Base-by-base conservation (phyloP, 495 filamentous ascomycete species). In the Podospora comata region DNA sequence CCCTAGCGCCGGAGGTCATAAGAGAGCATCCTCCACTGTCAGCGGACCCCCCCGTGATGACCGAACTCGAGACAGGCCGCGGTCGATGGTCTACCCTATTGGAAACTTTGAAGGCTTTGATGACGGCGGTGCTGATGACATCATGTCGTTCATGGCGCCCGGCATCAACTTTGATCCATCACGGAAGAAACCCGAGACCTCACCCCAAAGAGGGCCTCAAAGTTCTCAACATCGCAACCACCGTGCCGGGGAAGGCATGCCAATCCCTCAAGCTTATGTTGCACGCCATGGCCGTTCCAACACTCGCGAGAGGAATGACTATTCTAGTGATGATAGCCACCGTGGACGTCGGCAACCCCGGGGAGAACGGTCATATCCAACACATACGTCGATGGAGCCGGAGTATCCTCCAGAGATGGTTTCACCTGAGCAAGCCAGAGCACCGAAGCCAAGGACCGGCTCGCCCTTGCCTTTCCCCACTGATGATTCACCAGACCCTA, bases 101-200 rank as follows among this genome's bases (percentile, higher is more conserved):
- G 56, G 58, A 4, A 32, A 64, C 26, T 58, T 58, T 2, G 61
- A 63, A 5, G 63, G 26, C 28, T 66, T 62, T 55, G 48, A 58
- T 13, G 53, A 65, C 26, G 61, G 65, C 23, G 67, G 72, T 19
- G 60, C 68, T 7, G 68, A 67, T 20, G 73, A 74, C 11, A 68
- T 72, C 58, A 44, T 77, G n/a, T 64, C 72, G 16, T 77, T 74
- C 66, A 77, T 77, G 76, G 64, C 67, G 15, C 71, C 74, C 11
- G 73, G 70, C 5, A 65, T 58, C 9, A 70, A 70, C 27, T 58
- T 65, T 20, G 68, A 66, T 60, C 11, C 65, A 20, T 39, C 64
- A 20, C 67, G 60, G 26, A 60, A 57, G 4, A 55, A 27, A 18
- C 66, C 58, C 11, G 65, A 69, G 23, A 20, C 34, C 16, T 70